A percentile compares a stretch with the other conserved stretches of the same genome.
phyloP scores from a whole-genome alignment of 2,329 filamentous ascomycete genomes.

The Dothideomycetes sp. region DNA sequence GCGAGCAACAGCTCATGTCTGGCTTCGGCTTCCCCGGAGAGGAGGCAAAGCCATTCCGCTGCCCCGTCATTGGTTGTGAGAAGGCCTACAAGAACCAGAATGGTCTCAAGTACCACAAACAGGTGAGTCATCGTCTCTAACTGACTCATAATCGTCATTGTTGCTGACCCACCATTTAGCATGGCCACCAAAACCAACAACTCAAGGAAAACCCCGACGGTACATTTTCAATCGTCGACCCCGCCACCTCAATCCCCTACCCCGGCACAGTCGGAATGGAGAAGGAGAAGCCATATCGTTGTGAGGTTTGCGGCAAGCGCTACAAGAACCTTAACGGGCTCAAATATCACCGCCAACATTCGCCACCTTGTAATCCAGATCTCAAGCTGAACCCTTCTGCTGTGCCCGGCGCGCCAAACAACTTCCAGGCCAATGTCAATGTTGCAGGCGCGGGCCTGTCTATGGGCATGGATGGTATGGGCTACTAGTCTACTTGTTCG shows the following conservation, averaged over 20 bases:
- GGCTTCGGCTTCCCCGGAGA: constrained; percentile 50
- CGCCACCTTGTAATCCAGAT: constrained; percentile 81
- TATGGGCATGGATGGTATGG: constrained; percentile 44
- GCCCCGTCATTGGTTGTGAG: constrained; percentile 94
- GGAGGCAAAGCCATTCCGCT: constrained; percentile 95
- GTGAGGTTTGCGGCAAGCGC: constrained; percentile 91
- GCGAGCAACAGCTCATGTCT: constrained; percentile 51
- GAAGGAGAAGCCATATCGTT: constrained; percentile 98
- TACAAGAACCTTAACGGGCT: constrained; percentile 99
- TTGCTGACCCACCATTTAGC: constrained; percentile 31
- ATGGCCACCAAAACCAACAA: constrained; percentile 94
- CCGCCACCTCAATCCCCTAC: constrained; percentile 85
- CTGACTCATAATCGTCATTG: constrained; percentile 16
- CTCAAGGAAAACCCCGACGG: constrained; percentile 94
- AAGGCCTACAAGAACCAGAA: constrained; percentile 99
- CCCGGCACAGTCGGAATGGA: constrained; percentile 98
- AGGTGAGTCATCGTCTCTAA: constrained; percentile 37
- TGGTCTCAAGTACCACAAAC: constrained; percentile 81
- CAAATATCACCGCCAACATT: constrained; percentile 73
- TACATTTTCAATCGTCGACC: constrained; percentile 96
- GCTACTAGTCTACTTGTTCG: constrained; percentile 5
- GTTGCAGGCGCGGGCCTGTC: constrained; percentile 41
- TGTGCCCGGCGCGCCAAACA: constrained; percentile 22
- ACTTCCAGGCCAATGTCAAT: constrained; percentile 34
- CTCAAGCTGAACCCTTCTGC: constrained; percentile 41